Base-by-base conservation (phyloP, 331 rosid genomes). In the Pyracantha coccinea region DNA sequence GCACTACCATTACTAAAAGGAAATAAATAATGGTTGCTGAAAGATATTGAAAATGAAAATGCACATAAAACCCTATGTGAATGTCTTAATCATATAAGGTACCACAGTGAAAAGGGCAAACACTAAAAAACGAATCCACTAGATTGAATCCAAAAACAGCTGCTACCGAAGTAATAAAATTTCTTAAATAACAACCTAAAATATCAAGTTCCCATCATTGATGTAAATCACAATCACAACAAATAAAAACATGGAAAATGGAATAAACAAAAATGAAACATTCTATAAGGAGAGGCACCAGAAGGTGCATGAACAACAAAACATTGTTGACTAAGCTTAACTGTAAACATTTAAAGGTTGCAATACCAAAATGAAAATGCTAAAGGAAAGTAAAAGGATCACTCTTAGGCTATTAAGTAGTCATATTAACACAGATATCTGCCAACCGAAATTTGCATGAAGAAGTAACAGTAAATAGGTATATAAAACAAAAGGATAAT, bases 241-340 rank as follows among this genome's bases (percentile, higher is more conserved):
- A 63, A 63, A 60, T 12, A 28, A 63, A 63, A 63, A 38, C 68
- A 29, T 63, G 23, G 13, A 29, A 8, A 63, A 63, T 16, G 44
- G 41, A 62, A 62, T 27, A 15, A 1, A 16, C 21, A 28, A 28
- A 15, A 62, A 27, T 16, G 2, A 62, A 16, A 8, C 21, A 24
- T 62, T 28, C 41, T 28, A 27, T 20, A 62, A 62, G 9, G 5
- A 25, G 59, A 44, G 17, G 41, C 72, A 68, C 17, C 73, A 2
- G 23, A 68, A 16, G 33, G 59, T 68, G 71, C 31, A 45, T 28
- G 74, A 69, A 69, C 74, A 69, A 50, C 68, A 63, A 52, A 50
- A 19, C 7, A 52, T 52, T 68, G 32, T 6, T 47, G 62, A 50
- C 44, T 50, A 27, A 50, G 6, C 27, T 25, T 4, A 52, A 69